phyloP scores from a whole-genome alignment of 2,329 filamentous ascomycete species.

The Aspergillus persii region DNA sequence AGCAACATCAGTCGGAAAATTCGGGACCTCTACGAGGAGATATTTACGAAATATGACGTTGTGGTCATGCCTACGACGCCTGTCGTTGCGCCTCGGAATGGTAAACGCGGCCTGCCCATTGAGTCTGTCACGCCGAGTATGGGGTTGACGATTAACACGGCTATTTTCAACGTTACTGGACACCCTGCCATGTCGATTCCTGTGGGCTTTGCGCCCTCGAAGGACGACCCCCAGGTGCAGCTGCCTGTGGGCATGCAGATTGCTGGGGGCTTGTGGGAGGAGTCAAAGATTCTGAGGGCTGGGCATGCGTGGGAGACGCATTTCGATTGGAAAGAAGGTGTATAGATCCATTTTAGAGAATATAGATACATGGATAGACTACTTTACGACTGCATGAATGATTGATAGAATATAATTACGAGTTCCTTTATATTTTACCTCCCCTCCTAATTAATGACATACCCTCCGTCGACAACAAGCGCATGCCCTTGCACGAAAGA shows the following conservation, averaged over 20 bases:
- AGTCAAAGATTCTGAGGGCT: slow-evolving; percentile 24
- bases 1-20: slow-evolving; percentile 41
- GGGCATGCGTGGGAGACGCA: slow-evolving; percentile 25
- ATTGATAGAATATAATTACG: neutral
- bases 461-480: slow-evolving; percentile 54
- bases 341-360: neutral
- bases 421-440: neutral
- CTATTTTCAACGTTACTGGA: slow-evolving; percentile 57
- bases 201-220: slow-evolving; percentile 43
- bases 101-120: slow-evolving; percentile 21
- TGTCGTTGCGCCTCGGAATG: slow-evolving; percentile 26
- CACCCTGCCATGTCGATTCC: slow-evolving; percentile 57
- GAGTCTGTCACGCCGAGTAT: slow-evolving; percentile 39
- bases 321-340: slow-evolving; percentile 23
- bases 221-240: slow-evolving; percentile 24
- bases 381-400: neutral
- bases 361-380: neutral
- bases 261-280: slow-evolving; percentile 43
- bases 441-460: slow-evolving; percentile 40
- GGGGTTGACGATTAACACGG: slow-evolving; percentile 57
- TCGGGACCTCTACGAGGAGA: slow-evolving; percentile 37
- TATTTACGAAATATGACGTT: slow-evolving; percentile 42
- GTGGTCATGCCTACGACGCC: slow-evolving; percentile 42
- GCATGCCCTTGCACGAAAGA: slow-evolving; percentile 55
- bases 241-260: slow-evolving; percentile 57